A percentile compares a stretch with the other conserved stretches of the same genome.
Conservation (phyloP, 495 filamentous ascomycete species). For the Aspergillus indologenus region DNA sequence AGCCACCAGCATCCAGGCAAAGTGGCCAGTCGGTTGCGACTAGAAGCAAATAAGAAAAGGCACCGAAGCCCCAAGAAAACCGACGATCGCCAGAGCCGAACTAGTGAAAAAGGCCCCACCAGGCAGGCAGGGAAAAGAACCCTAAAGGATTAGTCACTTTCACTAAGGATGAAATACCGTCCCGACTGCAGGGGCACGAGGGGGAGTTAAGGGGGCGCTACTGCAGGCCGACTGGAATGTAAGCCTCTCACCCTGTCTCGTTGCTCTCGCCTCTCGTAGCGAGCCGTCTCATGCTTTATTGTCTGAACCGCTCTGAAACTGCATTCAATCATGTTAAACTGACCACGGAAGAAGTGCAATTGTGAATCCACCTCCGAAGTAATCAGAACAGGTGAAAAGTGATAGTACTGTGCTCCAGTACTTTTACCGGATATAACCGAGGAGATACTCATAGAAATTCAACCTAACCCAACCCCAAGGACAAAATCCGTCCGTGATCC, state of each 20-base stretch:
- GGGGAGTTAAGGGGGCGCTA: not conserved
- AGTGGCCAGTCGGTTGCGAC: not conserved
- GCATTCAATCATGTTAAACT: not conserved
- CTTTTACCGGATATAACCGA: not conserved
- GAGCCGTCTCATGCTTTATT: not conserved
- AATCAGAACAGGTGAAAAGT: not conserved
- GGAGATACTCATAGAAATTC: not conserved
- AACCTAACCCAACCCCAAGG: not conserved
- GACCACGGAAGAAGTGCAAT: no score
- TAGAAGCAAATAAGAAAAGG: slow-evolving; percentile 2
- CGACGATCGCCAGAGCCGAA: slow-evolving; percentile 6
- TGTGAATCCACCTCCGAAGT: no score
- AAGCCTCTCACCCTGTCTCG: not conserved
- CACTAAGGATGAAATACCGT: not conserved
- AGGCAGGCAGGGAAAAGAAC: slow-evolving; percentile 1
- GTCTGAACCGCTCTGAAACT: not conserved
- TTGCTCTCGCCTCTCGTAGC: not conserved
- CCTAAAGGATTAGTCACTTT: not conserved
- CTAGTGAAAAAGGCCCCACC: not conserved
- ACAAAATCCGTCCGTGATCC: not conserved
- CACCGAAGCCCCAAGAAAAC: slow-evolving; percentile 7
- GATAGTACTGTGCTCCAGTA: no score
- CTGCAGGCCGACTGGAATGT: no score
- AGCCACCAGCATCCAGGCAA: not conserved
- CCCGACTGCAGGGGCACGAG: slow-evolving; percentile 4